Evolutionary conservation across 352 stramenopile species (phyloP).

Genomic region (Globisporangium orthogonon): DNA sequence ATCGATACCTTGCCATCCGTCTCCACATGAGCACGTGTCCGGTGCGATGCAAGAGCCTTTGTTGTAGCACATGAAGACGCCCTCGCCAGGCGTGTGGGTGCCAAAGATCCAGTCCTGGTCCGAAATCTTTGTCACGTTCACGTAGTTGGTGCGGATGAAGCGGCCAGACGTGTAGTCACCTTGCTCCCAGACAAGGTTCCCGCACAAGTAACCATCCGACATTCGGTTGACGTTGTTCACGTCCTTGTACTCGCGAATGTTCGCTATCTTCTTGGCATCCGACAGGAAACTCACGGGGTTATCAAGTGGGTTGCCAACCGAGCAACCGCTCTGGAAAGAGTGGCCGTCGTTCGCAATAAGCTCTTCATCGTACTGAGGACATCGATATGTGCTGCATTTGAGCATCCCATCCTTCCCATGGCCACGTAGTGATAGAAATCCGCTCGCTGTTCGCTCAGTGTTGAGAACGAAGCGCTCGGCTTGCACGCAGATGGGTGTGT

Average conservation of each 20-base stretch:
- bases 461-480: slow-evolving; percentile 90
- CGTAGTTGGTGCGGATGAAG: slow-evolving; percentile 86
- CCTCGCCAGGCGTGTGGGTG: slow-evolving; percentile 66
- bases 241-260: slow-evolving; percentile 52
- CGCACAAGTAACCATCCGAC: slow-evolving; percentile 77
- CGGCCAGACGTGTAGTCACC: slow-evolving; percentile 87
- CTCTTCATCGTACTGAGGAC: slow-evolving; percentile 80
- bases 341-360: slow-evolving; percentile 89
- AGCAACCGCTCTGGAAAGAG: slow-evolving; percentile 94
- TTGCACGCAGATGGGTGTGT: slow-evolving; percentile 94
- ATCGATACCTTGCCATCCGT: slow-evolving; percentile 92
- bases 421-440: slow-evolving; percentile 51
- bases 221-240: slow-evolving; percentile 45
- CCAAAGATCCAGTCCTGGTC: slow-evolving; percentile 69
- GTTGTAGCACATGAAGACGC: slow-evolving; percentile 94
- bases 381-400: slow-evolving; percentile 55
- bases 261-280: slow-evolving; percentile 28
- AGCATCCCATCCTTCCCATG: slow-evolving; percentile 40
- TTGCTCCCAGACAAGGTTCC: slow-evolving; percentile 87
- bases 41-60: slow-evolving; percentile 89
- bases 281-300: slow-evolving; percentile 42
- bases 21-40: slow-evolving; percentile 89
- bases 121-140: slow-evolving; percentile 87
- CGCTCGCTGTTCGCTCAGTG: slow-evolving; percentile 23
- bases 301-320: slow-evolving; percentile 44